phyloP scores from a whole-genome alignment of 2,329 filamentous ascomycete species.

The Ramichloridium luteum region DNA sequence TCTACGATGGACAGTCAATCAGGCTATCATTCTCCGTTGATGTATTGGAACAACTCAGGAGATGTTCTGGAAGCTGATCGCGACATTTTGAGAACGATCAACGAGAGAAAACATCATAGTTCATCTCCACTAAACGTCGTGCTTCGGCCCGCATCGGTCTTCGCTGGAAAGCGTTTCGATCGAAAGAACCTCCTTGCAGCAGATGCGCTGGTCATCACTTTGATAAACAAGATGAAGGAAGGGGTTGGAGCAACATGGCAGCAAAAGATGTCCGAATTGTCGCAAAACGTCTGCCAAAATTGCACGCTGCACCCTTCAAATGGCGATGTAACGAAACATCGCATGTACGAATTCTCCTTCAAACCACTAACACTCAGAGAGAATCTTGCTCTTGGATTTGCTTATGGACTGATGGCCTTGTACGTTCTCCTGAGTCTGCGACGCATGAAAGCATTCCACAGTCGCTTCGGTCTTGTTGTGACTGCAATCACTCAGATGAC shows the following conservation, averaged over 20 bases:
- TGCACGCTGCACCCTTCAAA: conserved; percentile 56
- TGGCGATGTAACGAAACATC: conserved; percentile 42
- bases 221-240: conserved; percentile 56
- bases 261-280: conserved; percentile 42
- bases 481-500: conserved; percentile 55
- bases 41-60: conserved; percentile 64
- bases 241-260: conserved; percentile 56
- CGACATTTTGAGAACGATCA: conserved; percentile 58
- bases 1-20: conserved; percentile 37
- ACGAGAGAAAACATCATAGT: conserved; percentile 47
- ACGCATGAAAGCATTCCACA: conserved; percentile 63
- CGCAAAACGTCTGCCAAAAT: conserved; percentile 36
- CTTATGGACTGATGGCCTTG: conserved; percentile 50
- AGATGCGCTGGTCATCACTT: conserved; percentile 65
- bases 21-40: conserved; percentile 72
- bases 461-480: conserved; percentile 57
- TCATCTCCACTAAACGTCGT: conserved; percentile 60
- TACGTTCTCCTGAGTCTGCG: conserved; percentile 58
- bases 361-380: conserved; percentile 59
- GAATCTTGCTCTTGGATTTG: conserved; percentile 49
- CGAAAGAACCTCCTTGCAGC: conserved; percentile 56
- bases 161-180: conserved; percentile 67
- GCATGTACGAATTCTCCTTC: conserved; percentile 68
- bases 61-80: conserved; percentile 46
- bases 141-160: conserved; percentile 64